Evolutionary conservation across 345 rosid species (phyloP).

Genomic region (Camelina neglecta): DNA sequence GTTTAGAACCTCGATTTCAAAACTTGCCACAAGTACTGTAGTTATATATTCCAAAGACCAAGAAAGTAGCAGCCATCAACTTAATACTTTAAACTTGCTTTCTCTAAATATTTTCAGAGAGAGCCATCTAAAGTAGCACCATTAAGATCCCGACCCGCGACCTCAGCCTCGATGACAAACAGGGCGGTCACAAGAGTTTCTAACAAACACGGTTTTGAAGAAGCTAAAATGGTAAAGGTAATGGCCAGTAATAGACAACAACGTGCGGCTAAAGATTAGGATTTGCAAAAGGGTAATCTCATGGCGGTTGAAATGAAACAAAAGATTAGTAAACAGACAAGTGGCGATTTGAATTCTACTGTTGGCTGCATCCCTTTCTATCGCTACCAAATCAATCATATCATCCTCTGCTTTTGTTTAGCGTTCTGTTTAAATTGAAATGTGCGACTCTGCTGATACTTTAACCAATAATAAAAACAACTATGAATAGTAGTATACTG

Average conservation of each 20-base stretch:
- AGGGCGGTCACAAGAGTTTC: constrained; percentile 13
- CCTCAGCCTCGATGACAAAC: constrained; percentile 17
- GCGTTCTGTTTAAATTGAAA: constrained; percentile 12
- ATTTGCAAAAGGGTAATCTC: constrained; percentile 25
- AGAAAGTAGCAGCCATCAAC: constrained; percentile 8
- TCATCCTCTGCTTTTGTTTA: constrained; percentile 23
- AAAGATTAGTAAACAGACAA: background rate
- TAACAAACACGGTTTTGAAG: constrained; percentile 20
- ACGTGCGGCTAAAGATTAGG: constrained; percentile 22
- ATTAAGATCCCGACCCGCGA: constrained; percentile 23
- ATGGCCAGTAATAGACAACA: constrained; percentile 11
- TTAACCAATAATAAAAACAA: constrained; percentile 14
- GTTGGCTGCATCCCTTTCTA: constrained; percentile 6
- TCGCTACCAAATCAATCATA: background rate
- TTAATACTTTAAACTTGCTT: constrained; percentile 8
- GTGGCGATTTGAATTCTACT: background rate
- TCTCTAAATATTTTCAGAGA: constrained; percentile 26
- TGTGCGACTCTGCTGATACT: constrained; percentile 6
- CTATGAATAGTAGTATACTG: background rate
- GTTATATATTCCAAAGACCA: background rate
- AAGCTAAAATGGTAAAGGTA: constrained; percentile 24
- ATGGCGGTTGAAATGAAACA: constrained; percentile 27
- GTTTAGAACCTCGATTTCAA: background rate
- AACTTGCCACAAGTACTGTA: background rate
- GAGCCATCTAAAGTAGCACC: constrained; percentile 25